A percentile compares a stretch with the other conserved stretches of the same genome.
Conservation (phyloP, 352 stramenopile genomes). For the Aphanomyces astaci region DNA sequence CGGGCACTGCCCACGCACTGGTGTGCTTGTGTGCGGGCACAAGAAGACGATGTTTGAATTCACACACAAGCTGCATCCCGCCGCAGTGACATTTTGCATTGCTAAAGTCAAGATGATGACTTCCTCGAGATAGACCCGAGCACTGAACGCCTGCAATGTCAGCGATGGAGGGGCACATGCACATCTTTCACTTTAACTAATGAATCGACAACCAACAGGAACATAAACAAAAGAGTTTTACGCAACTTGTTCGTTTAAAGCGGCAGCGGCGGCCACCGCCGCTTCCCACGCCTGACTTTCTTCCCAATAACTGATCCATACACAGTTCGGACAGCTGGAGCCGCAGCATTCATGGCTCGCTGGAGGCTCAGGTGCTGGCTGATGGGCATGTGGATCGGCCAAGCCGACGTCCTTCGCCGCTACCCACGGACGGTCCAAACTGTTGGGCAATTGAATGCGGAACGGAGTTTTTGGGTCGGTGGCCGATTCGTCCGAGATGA, state of each 20-base stretch:
- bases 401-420: neutral
- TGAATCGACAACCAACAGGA: neutral
- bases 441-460: constrained; percentile 5
- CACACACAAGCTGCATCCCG: neutral
- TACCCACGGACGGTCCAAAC: constrained; percentile 3
- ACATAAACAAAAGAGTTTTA: constrained; percentile 6
- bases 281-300: constrained; percentile 6
- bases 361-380: constrained; percentile 11
- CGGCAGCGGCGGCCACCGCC: neutral
- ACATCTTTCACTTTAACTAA: no score
- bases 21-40: neutral
- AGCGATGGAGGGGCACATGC: no score
- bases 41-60: constrained; percentile 1
- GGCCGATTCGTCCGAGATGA: constrained; percentile 4
- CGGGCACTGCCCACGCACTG: neutral
- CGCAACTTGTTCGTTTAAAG: neutral
- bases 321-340: constrained; percentile 16
- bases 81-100: neutral
- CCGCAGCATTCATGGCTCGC: constrained; percentile 15
- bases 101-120: neutral
- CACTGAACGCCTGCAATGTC: no score
- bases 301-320: constrained; percentile 11
- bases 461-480: constrained; percentile 6
- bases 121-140: neutral
- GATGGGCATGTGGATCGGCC: neutral